Percentiles rank a stretch among this genome's conserved stretches.
phyloP scores from a whole-genome alignment of 768 basidiomycete species.

The Chalciporus sphaerocephalus region DNA sequence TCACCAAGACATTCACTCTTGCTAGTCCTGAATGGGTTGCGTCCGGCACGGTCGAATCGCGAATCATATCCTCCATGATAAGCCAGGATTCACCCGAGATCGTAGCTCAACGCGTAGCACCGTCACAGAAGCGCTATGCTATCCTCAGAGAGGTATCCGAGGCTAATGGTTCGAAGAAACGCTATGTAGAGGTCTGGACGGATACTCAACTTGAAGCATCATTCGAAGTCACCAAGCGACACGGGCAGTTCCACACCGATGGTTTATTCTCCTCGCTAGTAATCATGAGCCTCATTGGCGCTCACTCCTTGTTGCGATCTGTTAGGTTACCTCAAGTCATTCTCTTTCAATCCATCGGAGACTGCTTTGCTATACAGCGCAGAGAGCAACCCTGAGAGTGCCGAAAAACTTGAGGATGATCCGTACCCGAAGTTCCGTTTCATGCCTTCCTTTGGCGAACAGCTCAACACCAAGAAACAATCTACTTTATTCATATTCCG shows the following conservation, averaged over 20 bases:
- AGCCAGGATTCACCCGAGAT: slow-evolving; percentile 32
- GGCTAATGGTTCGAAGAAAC: slow-evolving; percentile 32
- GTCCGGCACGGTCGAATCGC: slow-evolving; percentile 4
- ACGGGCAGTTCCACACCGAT: slow-evolving; percentile 60
- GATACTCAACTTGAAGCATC: slow-evolving; percentile 41
- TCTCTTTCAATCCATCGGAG: slow-evolving; percentile 54
- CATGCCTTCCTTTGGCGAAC: slow-evolving; percentile 61
- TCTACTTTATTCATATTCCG: slow-evolving; percentile 53
- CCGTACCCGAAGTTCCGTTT: slow-evolving; percentile 46
- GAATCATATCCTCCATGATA: slow-evolving; percentile 11
- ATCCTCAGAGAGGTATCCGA: slow-evolving; percentile 39
- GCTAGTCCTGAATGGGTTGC: slow-evolving; percentile 11
- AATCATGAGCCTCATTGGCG: neutral
- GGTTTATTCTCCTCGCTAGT: slow-evolving; percentile 36
- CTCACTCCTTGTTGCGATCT: neutral
- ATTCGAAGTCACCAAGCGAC: slow-evolving; percentile 53
- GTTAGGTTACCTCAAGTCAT: slow-evolving; percentile 48
- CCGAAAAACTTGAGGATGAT: slow-evolving; percentile 21
- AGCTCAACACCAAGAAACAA: slow-evolving; percentile 45
- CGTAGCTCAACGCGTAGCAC: slow-evolving; percentile 41
- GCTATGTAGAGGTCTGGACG: slow-evolving; percentile 60
- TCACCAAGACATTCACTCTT: slow-evolving; percentile 39
- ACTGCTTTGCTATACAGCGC: slow-evolving; percentile 55
- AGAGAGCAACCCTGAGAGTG: slow-evolving; percentile 40
- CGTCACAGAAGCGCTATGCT: slow-evolving; percentile 39